Evolutionary conservation across 345 rosid genomes (phyloP), one percentile per base, ranked within the genome.

Genomic region (Lumnitzera racemosa): DNA sequence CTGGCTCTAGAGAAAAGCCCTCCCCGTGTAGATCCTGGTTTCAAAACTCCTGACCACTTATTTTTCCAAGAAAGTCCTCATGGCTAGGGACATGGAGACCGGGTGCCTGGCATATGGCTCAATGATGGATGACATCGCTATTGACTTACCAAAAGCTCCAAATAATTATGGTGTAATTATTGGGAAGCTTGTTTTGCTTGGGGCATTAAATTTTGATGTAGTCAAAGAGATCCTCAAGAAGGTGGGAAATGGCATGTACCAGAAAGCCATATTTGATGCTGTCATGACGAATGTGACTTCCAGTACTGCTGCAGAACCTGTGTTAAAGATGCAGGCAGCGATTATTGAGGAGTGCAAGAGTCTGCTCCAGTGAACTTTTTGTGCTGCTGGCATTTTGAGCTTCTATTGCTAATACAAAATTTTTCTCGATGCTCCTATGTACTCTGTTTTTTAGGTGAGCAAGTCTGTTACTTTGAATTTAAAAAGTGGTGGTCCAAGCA

Each of bases 131-230:
- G 97, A 92, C 57, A 59, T 89, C n/a, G 96, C 79, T 14, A 87
- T 92, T 24, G 98, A 92, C 68, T 69, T 84, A 24, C 99, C 97
- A 0, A 89, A 72, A 62, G 99, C 97, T 1, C 97, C 91, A 3
- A 66, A 66, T 63, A 76, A 78, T 70, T 94, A 87, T 67, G 96
- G 96, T 31, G 87, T 84, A 69, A 77, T 94, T 43, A 55, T 90
- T 2, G 97, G 96, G 60, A 74, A 73, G 62, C 74, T 94, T 31
- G 65, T 88, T 52, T 54, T 78, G 75, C 77, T 72, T 0, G 73
- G 76, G n/a, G 82, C 70, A 14, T 67, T 78, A 51, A 76, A 83
- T 71, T 88, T 90, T 61, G 73, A 71, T 23, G 58, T 72, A 62
- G 80, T 90, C 59, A 77, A 61, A 49, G 91, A 90, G 68, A 65